Percentiles rank a stretch among this genome's conserved stretches.
Conservation (phyloP, 176 grass and related monocot genomes). For the Juncus inflexus region DNA sequence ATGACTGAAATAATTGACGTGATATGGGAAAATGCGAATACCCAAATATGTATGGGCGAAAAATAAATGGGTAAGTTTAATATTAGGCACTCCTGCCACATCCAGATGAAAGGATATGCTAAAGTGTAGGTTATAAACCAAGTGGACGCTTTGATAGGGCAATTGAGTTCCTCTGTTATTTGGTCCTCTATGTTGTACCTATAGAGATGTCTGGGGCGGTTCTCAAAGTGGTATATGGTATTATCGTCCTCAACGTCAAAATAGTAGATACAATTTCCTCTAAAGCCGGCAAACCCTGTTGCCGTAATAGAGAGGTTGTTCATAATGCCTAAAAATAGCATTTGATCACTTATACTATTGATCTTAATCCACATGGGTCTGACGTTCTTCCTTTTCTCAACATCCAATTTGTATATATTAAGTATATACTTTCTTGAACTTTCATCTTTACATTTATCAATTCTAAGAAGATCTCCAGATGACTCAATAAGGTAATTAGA, state of each 20-base stretch:
- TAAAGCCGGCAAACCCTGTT: too few species aligned
- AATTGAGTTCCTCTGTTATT: not conserved
- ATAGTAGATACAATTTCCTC: slow-evolving; percentile 2
- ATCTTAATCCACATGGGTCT: not conserved
- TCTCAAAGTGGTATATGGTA: too few species aligned
- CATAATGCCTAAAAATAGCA: not conserved
- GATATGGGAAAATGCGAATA: too few species aligned
- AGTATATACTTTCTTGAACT: not conserved
- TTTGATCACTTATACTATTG: not conserved
- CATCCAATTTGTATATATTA: slow-evolving; percentile 3
- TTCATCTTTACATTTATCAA: not conserved
- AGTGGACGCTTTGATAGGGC: too few species aligned
- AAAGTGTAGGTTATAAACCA: too few species aligned
- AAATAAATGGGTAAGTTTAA: too few species aligned
- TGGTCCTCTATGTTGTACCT: slow-evolving; percentile 11
- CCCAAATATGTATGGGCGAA: too few species aligned
- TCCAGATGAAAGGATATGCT: too few species aligned
- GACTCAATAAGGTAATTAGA: not conserved
- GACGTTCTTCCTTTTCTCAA: too few species aligned
- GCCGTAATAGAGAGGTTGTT: not conserved
- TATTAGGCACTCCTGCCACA: too few species aligned
- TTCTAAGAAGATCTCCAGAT: not conserved
- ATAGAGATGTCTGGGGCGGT: not conserved
- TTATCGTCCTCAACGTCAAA: not conserved
- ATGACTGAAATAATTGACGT: too few species aligned